Percentiles rank a stretch among this genome's conserved stretches.
Evolutionary conservation across 1,284 basidiomycete genomes (phyloP).

Genomic region (Hypsizygus ulmarius): DNA sequence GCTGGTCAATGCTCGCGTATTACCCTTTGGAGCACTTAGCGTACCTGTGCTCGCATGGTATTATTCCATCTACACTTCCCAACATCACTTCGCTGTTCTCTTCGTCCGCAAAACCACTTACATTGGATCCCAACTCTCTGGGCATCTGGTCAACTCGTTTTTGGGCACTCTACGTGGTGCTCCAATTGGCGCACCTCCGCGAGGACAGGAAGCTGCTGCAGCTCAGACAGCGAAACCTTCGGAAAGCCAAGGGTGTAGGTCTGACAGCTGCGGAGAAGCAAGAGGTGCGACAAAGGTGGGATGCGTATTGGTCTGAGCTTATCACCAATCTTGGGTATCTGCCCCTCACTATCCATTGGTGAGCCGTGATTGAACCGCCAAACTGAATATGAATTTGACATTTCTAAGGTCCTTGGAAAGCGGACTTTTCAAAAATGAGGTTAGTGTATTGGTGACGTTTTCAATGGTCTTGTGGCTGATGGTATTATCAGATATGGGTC

Average conservation of each 20-base stretch:
- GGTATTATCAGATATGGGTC: conserved; percentile 51
- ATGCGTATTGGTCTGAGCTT: conserved; percentile 71
- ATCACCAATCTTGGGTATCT: conserved; percentile 75
- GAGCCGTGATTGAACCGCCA: conserved; percentile 23
- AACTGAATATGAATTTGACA: neutral
- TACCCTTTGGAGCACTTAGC: conserved; percentile 80
- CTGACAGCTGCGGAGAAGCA: conserved; percentile 48
- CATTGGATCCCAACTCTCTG: conserved; percentile 46
- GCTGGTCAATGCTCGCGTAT: conserved; percentile 80
- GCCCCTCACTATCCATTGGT: conserved; percentile 85
- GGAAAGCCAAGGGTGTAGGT: conserved; percentile 53
- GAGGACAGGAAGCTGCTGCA: conserved; percentile 64
- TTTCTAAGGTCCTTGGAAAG: conserved; percentile 60
- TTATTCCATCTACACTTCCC: conserved; percentile 55
- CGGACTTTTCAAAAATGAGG: conserved; percentile 65
- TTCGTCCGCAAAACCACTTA: conserved; percentile 38
- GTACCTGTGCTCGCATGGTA: conserved; percentile 62
- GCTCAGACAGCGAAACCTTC: conserved; percentile 51
- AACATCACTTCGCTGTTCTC: conserved; percentile 42
- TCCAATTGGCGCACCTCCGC: conserved; percentile 69
- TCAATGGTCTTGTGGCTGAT: neutral
- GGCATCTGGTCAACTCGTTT: conserved; percentile 71
- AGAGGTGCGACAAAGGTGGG: conserved; percentile 60
- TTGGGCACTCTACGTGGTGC: conserved; percentile 72
- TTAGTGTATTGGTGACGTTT: conserved; percentile 28